phyloP scores from a whole-genome alignment of 352 stramenopile species.

The Phytophthora citricola region DNA sequence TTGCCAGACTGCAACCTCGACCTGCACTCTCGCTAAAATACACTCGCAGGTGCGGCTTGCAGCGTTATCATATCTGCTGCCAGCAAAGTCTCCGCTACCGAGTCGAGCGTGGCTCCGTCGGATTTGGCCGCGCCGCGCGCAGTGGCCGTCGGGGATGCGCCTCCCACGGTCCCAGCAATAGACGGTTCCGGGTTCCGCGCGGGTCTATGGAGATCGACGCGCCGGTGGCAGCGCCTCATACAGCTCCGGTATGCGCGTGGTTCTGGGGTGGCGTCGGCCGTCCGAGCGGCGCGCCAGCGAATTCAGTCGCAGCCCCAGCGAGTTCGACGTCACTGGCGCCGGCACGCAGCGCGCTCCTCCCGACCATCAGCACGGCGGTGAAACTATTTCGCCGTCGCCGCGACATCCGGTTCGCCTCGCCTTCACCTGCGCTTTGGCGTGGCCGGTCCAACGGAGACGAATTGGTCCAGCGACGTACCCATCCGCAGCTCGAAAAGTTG shows the following conservation, averaged over 20 bases:
- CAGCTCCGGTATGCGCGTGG: not conserved
- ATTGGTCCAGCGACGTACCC: slow-evolving; percentile 22
- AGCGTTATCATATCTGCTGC: not conserved
- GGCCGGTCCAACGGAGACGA: slow-evolving; percentile 25
- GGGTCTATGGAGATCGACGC: slow-evolving; percentile 1
- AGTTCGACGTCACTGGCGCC: too few species aligned
- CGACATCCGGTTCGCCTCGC: slow-evolving; percentile 27
- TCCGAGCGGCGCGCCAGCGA: too few species aligned
- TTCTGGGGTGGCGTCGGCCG: too few species aligned
- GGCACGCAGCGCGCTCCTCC: too few species aligned
- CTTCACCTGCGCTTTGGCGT: slow-evolving; percentile 7
- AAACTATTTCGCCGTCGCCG: slow-evolving; percentile 16
- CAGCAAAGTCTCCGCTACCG: slow-evolving; percentile 10
- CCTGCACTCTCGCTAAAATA: not conserved
- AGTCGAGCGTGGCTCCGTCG: slow-evolving; percentile 15
- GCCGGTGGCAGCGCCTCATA: not conserved
- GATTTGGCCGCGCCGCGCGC: slow-evolving; percentile 21
- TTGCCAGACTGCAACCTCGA: not conserved
- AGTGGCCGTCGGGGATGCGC: slow-evolving; percentile 15
- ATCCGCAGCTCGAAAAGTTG: slow-evolving; percentile 23
- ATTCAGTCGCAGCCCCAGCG: too few species aligned
- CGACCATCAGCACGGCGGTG: slow-evolving; percentile 2
- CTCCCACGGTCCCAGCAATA: slow-evolving; percentile 33
- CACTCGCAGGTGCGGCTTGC: not conserved
- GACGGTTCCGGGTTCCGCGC: slow-evolving; percentile 23